Base-by-base conservation (phyloP, 164 flowering plant species). In the Sextonia rubra region DNA sequence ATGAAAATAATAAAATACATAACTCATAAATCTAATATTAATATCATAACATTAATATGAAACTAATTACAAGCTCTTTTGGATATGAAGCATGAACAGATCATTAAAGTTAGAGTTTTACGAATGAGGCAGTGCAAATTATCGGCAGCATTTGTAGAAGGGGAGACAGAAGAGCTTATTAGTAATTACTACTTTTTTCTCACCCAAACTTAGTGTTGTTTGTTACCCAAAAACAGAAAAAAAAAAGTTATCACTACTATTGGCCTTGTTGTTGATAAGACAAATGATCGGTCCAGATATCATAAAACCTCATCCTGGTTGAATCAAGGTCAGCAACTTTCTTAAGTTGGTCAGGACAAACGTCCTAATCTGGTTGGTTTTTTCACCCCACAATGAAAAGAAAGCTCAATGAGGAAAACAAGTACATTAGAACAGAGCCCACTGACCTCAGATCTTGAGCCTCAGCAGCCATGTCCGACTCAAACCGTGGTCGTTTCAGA, bases 371-470 rank as follows among this genome's bases (percentile, higher is more conserved):
- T 29, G 7, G 22, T 4, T 29, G 18, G 23, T 18, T 11, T 17
- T 12, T n/a, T 4, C 62, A 58, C 3, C 44, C 11, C 18, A 15
- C 32, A 5, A 17, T 47, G 55, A 18, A 47, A 47, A 12, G 49
- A 47, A 47, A 47, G 12, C 49, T 47, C 49, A 47, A 12, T 7
- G 0, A 69, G 2, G 5, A 55, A n/a, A 49, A 68, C 66, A 17
- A 18, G 29, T 24, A 15, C 25, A n/a, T n/a, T n/a, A n/a, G n/a
- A n/a, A n/a, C 32, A 24, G 61, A 17, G 1, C 47, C 17, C 27
- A 44, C 61, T 32, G 62, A 85, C 91, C 86, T 83, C 68, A 83
- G 80, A 29, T 84, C 75, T n/a, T 71, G 78, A 32, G 68, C 0
- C 49, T 82, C 85, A 27, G 75, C 32, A 56, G 85, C 70, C 20